These are phyloP conservation scores for Asclepias syriaca DNA, from an alignment of 257 asterid species.

Conservation along the genomic window DNA sequence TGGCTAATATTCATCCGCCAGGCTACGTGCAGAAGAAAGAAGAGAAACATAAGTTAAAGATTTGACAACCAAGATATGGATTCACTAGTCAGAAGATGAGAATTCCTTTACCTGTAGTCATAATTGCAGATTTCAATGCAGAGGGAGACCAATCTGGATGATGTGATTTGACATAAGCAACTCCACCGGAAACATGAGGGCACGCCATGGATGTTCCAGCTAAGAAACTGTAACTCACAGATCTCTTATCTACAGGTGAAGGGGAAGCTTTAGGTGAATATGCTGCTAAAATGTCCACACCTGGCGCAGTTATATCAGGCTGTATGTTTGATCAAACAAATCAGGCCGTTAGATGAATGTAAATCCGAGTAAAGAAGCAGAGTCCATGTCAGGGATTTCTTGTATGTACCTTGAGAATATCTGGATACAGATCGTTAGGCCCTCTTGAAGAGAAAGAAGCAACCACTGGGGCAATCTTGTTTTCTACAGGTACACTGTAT, in stretches of 20 bases:
- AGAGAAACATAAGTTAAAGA: not conserved
- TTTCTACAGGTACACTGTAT: not conserved
- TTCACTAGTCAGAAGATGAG: not conserved
- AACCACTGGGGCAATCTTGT: conserved; percentile 8
- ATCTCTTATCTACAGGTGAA: conserved; percentile 1
- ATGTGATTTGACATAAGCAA: conserved; percentile 25
- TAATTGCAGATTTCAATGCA: conserved; percentile 25
- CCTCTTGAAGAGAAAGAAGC: conserved; percentile 25
- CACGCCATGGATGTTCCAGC: conserved; percentile 28
- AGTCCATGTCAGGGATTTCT: too few relatives aligned
- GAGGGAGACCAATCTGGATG: conserved; percentile 29
- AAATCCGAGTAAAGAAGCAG: too few relatives aligned
- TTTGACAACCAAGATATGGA: not conserved
- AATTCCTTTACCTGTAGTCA: conserved; percentile 20
- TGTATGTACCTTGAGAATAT: conserved; percentile 17
- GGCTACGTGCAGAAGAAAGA: not conserved
- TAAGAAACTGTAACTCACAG: conserved; percentile 5
- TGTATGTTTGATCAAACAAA: not conserved
- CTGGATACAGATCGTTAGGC: conserved; percentile 7
- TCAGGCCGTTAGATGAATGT: too few relatives aligned
- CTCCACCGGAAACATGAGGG: conserved; percentile 25
- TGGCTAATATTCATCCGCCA: conserved; percentile 4
- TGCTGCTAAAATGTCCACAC: conserved; percentile 24
- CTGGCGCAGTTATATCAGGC: conserved; percentile 31
- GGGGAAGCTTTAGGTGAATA: conserved; percentile 7